A percentile compares a stretch with the other conserved stretches of the same genome.
phyloP scores from a whole-genome alignment of 1,284 basidiomycete species.

The Trichosporon sp. region DNA sequence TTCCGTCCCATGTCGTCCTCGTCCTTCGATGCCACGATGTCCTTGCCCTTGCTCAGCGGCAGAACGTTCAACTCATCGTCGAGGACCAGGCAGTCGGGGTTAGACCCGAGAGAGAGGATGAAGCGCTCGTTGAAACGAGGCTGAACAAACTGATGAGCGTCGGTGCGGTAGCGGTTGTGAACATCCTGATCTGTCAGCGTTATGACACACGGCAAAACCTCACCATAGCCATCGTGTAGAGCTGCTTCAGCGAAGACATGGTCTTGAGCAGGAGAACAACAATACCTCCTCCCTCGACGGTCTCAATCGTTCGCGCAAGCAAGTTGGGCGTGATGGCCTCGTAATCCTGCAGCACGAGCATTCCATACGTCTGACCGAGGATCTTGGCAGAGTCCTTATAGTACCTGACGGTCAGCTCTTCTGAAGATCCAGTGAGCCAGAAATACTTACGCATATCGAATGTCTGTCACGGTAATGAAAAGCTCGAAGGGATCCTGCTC shows the following conservation, averaged over 20 bases:
- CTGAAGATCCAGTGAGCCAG: neutral
- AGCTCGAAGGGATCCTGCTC: constrained; percentile 97
- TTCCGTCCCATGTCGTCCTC: constrained; percentile 43
- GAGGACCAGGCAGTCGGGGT: constrained; percentile 82
- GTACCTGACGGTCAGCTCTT: constrained; percentile 51
- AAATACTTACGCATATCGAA: constrained; percentile 75
- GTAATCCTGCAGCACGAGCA: constrained; percentile 96
- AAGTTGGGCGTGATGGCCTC: constrained; percentile 98
- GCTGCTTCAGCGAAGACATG: constrained; percentile 86
- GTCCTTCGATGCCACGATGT: constrained; percentile 58
- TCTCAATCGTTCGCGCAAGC: constrained; percentile 94
- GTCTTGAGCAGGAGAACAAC: constrained; percentile 89
- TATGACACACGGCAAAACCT: constrained; percentile 23
- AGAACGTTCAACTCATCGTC: constrained; percentile 98
- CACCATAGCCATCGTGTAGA: constrained; percentile 96
- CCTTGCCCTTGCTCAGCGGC: constrained; percentile 92
- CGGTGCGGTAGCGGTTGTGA: constrained; percentile 85
- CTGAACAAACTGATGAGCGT: constrained; percentile 80
- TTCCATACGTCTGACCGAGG: constrained; percentile 94
- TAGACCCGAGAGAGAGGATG: constrained; percentile 86
- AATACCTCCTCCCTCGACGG: constrained; percentile 93
- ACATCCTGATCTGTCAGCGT: constrained; percentile 65
- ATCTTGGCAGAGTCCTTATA: constrained; percentile 95
- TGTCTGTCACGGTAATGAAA: constrained; percentile 97
- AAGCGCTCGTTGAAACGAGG: constrained; percentile 99